phyloP scores from a whole-genome alignment of 345 rosid species.

The Murraya paniculata region DNA sequence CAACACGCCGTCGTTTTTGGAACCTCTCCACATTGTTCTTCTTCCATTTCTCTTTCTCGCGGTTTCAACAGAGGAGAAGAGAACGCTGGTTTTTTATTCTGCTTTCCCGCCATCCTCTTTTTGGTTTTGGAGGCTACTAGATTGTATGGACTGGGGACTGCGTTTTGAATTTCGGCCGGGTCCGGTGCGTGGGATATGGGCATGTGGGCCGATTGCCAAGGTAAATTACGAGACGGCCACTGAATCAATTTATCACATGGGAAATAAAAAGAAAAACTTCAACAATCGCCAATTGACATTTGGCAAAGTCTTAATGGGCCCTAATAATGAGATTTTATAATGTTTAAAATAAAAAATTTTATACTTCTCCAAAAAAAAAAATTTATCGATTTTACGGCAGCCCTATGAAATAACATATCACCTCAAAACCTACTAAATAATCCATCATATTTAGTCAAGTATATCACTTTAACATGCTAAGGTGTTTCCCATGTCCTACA shows the following conservation, averaged over 20 bases:
- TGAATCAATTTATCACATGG: not conserved
- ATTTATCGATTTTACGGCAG: too few species aligned
- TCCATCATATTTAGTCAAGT: too few species aligned
- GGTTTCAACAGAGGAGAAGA: slow-evolving; percentile 31
- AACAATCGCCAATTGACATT: too few species aligned
- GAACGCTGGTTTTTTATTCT: slow-evolving; percentile 22
- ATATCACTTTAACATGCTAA: too few species aligned
- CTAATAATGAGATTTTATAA: too few species aligned
- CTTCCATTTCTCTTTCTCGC: slow-evolving; percentile 32
- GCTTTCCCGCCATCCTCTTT: slow-evolving; percentile 52
- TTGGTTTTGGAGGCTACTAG: not conserved
- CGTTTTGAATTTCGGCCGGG: not conserved
- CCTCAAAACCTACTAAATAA: too few species aligned
- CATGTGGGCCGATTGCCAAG: not conserved
- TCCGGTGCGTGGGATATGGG: not conserved
- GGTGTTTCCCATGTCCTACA: too few species aligned
- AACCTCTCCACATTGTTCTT: slow-evolving; percentile 17
- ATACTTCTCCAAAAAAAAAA: too few species aligned
- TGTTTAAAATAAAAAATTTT: too few species aligned
- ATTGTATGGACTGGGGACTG: not conserved
- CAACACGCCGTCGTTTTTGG: slow-evolving; percentile 29
- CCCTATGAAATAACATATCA: too few species aligned
- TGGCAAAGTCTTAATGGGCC: too few species aligned
- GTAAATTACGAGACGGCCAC: not conserved
- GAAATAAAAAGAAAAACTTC: too few species aligned